Base-by-base conservation (phyloP, 148 eudicot genomes). In the Arbutus unedo region DNA sequence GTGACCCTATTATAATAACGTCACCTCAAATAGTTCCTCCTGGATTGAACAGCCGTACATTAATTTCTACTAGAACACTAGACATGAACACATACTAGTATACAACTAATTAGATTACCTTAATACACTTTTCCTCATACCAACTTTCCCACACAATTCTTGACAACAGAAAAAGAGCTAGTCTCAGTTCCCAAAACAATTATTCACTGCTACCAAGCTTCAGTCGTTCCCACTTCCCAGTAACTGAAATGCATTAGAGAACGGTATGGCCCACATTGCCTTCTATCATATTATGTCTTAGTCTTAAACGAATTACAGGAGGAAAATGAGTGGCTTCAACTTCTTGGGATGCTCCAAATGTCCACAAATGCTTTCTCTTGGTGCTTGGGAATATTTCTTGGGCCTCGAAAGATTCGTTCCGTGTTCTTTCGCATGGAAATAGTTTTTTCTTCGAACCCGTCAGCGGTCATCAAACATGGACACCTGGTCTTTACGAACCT, bases 161-260 rank as follows among this genome's bases (percentile, higher is more conserved):
- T 64, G 15, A 25, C 44, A 66, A 66, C 6, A 10, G 71, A 66
- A 25, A 15, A 66, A 21, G 38, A 66, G 71, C 44, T 43, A 66
- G 71, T 31, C 71, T 66, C 43, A 62, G 68, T 31, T 62, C 23
- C 68, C 38, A 62, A 62, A 5, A 10, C 4, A 4, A 66, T 16
- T 13, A 66, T 11, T 66, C 67, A 15, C 64, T 59, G 64, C 64
- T 62, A 38, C 70, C 25, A 64, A 23, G 70, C 41, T 64, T 64
- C 41, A 8, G 70, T 9, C 5, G 41, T 23, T 23, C 70, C 38
- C 70, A 64, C 41, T 64, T 64, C 15, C 41, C 70, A 23, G 70
- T 25, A 64, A 23, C 70, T 64, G 70, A 64, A 64, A 64, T 41
- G 70, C 70, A 64, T 10, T n/a, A 64, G 70, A 64, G 70, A 64